Percentiles rank a stretch among this genome's conserved stretches.
Conservation (phyloP, 768 basidiomycete genomes). For the Phanerochaete sordida region DNA sequence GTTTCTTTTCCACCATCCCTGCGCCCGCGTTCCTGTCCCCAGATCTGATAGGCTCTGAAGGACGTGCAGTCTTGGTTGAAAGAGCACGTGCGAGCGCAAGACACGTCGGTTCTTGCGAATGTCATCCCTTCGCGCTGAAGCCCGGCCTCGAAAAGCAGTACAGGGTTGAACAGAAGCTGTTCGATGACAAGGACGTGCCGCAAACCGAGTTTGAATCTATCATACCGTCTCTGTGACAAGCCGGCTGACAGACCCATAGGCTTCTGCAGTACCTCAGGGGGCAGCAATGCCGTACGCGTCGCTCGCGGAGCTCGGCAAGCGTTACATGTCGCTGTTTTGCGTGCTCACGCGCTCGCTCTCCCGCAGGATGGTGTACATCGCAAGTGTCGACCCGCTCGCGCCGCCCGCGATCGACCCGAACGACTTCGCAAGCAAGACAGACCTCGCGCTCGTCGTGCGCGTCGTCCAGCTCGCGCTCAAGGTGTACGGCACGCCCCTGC, state of each 20-base stretch:
- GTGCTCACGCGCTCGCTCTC: conserved; percentile 24
- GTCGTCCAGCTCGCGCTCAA: background rate
- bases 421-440: conserved; percentile 6
- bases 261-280: conserved; percentile 4
- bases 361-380: conserved; percentile 24
- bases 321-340: conserved; percentile 23
- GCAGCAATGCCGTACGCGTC: background rate
- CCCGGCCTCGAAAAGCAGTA: conserved; percentile 9
- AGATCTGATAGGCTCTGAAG: background rate
- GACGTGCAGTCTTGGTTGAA: conserved; percentile 8
- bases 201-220: background rate
- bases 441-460: conserved; percentile 8
- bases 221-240: background rate
- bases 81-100: background rate
- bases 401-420: conserved; percentile 11
- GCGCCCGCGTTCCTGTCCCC: conserved; percentile 2
- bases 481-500: background rate
- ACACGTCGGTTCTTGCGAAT: background rate
- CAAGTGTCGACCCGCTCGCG: conserved; percentile 6
- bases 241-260: background rate
- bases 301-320: conserved; percentile 13
- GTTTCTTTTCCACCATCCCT: conserved; percentile 3
- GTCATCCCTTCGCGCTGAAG: conserved; percentile 1
- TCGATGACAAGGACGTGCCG: background rate
- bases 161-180: background rate